Base-by-base conservation (phyloP, 371 early-diverging fungal species). In the Mucor irregularis region DNA sequence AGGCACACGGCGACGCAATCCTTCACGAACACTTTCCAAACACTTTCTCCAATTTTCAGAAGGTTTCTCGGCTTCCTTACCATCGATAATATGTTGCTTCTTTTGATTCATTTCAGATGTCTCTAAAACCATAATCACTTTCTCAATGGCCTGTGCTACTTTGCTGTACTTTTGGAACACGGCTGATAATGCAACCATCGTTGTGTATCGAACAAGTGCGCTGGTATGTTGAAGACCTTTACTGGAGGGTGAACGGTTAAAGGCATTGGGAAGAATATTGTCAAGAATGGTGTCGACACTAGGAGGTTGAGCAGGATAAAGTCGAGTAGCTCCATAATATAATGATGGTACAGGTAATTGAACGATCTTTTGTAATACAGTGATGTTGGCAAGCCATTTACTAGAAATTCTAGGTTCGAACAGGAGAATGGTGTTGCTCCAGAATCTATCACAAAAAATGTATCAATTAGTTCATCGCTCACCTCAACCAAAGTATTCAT, bases 381-480 rank as follows among this genome's bases (percentile, higher is more conserved):
- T 83, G 69, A 90, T 82, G 56, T 87, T 93, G 24, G 87, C 81
- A 13, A 93, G 55, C 90, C 91, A 95, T 61, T 84, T 81, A 4
- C 81, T 69, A 0, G 88, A 88, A 17, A 87, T 71, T 22, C 91
- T 84, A 2, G 93, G 93, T n/a, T 94, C 93, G 65, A 90, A 78
- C 25, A 88, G 84, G 30, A 89, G 44, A 10, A 74, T 61, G 9
- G 71, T 66, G 13, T 60, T 67, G 45, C 75, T 65, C 88, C 87
- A 90, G 56, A 77, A 91, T n/a, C 89, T 88, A 57, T 16, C 52
- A 14, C 14, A 16, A 35, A 42, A 42, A 8, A 24, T 11, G 21
- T 42, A 39, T 24, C 21, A 19, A 42, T 22, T 31, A 31, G 22
- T 49, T 37, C 10, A 25, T n/a, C n/a, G n/a, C n/a, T n/a, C n/a